A percentile compares a stretch with the other conserved stretches of the same genome.
phyloP scores from a whole-genome alignment of 805 yeast genomes.

The Ogataea nonfermentans region DNA sequence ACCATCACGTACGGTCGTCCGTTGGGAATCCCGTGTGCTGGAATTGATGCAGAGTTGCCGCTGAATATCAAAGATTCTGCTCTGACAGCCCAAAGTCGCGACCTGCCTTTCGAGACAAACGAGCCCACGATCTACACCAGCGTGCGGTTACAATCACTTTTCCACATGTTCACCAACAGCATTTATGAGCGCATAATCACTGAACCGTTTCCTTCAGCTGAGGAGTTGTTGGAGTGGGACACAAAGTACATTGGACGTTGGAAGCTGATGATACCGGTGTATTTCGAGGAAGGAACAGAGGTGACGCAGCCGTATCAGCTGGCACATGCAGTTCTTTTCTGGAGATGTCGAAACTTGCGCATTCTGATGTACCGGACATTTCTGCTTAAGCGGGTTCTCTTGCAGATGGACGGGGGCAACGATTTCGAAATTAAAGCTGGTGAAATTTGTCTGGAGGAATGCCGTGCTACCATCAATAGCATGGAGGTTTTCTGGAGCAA shows the following conservation, averaged over 20 bases:
- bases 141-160: constrained; percentile 13
- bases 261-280: constrained; percentile 11
- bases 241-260: constrained; percentile 12
- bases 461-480: constrained; percentile 13
- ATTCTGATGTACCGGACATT: constrained; percentile 18
- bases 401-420: neutral
- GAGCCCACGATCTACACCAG: constrained; percentile 18
- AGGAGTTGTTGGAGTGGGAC: constrained; percentile 17
- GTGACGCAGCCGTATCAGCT: constrained; percentile 9
- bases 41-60: constrained; percentile 16
- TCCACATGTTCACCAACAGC: constrained; percentile 19
- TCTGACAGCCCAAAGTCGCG: constrained; percentile 8
- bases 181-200: constrained; percentile 18
- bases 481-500: constrained; percentile 15
- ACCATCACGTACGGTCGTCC: constrained; percentile 20
- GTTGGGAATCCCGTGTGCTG: constrained; percentile 19
- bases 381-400: constrained; percentile 10
- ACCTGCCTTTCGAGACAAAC: constrained; percentile 2
- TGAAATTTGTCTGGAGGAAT: constrained; percentile 13
- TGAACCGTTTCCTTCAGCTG: constrained; percentile 19
- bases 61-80: constrained; percentile 14
- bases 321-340: constrained; percentile 14
- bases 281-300: constrained; percentile 5
- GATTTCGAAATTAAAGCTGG: constrained; percentile 7
- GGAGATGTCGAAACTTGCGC: constrained; percentile 17